Evolutionary conservation across 768 basidiomycete genomes (phyloP).

Genomic region (Pluteus cervinus): DNA sequence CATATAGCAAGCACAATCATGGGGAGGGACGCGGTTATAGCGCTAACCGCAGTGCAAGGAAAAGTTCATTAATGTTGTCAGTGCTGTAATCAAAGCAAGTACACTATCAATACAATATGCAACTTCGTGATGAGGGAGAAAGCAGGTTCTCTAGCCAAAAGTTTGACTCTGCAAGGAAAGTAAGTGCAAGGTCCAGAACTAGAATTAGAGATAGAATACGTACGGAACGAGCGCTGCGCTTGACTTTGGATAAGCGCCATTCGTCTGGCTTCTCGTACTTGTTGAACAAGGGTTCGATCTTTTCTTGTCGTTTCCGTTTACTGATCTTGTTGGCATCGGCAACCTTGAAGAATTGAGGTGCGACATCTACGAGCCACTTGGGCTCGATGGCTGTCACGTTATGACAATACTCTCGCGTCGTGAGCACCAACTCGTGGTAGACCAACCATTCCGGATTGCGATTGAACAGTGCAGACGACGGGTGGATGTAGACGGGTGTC

Average conservation of each 20-base stretch:
- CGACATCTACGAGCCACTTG: conserved; percentile 97
- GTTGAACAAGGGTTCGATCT: conserved; percentile 94
- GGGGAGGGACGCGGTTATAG: conserved; percentile 18
- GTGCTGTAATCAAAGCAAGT: too few relatives aligned
- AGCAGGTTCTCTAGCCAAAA: conserved; percentile 53
- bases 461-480: conserved; percentile 95
- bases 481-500: conserved; percentile 99
- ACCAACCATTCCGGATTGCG: conserved; percentile 94
- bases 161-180: conserved; percentile 67
- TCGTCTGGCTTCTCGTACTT: conserved; percentile 93
- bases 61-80: too few relatives aligned
- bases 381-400: conserved; percentile 95
- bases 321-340: conserved; percentile 97
- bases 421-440: conserved; percentile 93
- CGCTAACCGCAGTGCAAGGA: conserved; percentile 4
- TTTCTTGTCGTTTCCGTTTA: conserved; percentile 92
- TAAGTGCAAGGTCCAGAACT: conserved; percentile 9
- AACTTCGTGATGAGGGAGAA: too few relatives aligned
- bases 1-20: conserved; percentile 24
- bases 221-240: conserved; percentile 82
- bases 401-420: conserved; percentile 92
- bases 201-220: conserved; percentile 12
- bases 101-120: too few relatives aligned
- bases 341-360: conserved; percentile 98
- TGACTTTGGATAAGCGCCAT: conserved; percentile 91